Conservation (phyloP, 2,329 filamentous ascomycete species). For the Nannizziopsis arthrosporioides region DNA sequence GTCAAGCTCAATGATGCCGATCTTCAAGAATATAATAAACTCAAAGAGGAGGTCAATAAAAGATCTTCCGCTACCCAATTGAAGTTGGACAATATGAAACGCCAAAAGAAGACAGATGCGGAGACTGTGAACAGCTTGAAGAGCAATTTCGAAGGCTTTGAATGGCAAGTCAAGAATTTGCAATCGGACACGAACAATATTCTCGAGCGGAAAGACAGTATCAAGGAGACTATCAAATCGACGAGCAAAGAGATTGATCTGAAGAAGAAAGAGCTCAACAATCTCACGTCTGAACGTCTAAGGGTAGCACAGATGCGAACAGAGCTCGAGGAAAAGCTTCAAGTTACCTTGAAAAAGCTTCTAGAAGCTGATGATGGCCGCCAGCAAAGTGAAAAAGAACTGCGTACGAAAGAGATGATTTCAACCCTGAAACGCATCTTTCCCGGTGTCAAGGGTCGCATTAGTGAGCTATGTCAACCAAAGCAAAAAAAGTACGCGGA, state of each 20-base stretch:
- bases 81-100: constrained; percentile 72
- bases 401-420: constrained; percentile 68
- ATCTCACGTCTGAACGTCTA: constrained; percentile 69
- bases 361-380: constrained; percentile 73
- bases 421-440: constrained; percentile 80
- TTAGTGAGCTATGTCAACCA: constrained; percentile 84
- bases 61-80: constrained; percentile 69
- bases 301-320: constrained; percentile 70
- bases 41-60: constrained; percentile 74
- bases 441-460: constrained; percentile 77
- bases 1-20: constrained; percentile 76
- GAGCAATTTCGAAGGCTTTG: constrained; percentile 69
- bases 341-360: constrained; percentile 68
- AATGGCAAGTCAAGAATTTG: constrained; percentile 62
- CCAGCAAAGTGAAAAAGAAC: constrained; percentile 73
- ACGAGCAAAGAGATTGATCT: constrained; percentile 65
- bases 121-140: constrained; percentile 82
- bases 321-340: constrained; percentile 84
- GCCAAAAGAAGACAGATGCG: constrained; percentile 81
- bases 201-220: constrained; percentile 53
- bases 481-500: constrained; percentile 96
- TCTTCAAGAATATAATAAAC: constrained; percentile 74
- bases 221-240: constrained; percentile 53
- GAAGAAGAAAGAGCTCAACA: constrained; percentile 86
- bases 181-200: constrained; percentile 59